Evolutionary conservation across 2,329 filamentous ascomycete species (phyloP), one percentile per base, ranked within the genome.

Genomic region (Scedosporium boydii): DNA sequence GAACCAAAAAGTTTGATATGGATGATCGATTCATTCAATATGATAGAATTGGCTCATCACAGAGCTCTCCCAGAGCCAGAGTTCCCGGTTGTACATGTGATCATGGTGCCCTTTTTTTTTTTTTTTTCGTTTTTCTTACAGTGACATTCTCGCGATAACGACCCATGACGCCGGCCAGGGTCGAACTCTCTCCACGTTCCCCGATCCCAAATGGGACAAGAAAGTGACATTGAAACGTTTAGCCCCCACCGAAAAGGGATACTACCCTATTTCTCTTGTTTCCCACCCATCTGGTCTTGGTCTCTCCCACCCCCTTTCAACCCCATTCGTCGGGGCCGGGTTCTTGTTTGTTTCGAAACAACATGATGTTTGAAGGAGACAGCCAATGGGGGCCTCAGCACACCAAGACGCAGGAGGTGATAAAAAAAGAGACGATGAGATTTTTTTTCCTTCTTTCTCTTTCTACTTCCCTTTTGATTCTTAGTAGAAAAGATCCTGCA

Each of bases 291-390:
- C 44, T 23, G 21, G 51, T 55, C 21, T 18, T 55, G 18, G 21
- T 27, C 51, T 14, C 51, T 21, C 18, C 27, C n/a, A n/a, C 51
- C 51, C n/a, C 51, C 18, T 26, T 55, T 26, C 18, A 16, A 23
- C 23, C 18, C 18, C 51, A 23, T 23, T 27, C 18, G 23, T 55
- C 51, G 51, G 51, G 12, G 23, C n/a, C 51, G 21, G 51, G 44
- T 48, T 48, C 44, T 23, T 55, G 51, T 55, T 23, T 55, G 51
- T 55, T 55, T 55, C 51, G 51, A 55, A 55, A 55, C 51, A 55
- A 55, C 23, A 26, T 16, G 51, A 55, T 27, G 51, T 55, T 55
- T 23, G 51, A 55, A 23, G 12, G 21, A 55, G 23, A 55, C 18
- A 14, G 21, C 12, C 4, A 55, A 55, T 23, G 12, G 7, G 51